These are phyloP conservation scores for Calycina herbarum DNA, from an alignment of 2,329 filamentous ascomycete species.

Conservation along the genomic window DNA sequence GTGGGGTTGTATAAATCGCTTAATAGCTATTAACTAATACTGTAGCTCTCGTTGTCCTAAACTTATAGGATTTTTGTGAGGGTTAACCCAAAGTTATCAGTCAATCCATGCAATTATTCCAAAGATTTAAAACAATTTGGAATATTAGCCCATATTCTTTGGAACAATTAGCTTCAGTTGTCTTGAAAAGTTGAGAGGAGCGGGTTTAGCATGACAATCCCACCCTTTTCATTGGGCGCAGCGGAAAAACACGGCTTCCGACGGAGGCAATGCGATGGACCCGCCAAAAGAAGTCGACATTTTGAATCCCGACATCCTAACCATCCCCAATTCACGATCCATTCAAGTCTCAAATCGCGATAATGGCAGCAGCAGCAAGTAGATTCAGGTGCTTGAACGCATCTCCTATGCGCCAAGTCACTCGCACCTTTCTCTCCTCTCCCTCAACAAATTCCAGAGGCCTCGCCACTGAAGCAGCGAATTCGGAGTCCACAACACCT, in stretches of 20 bases:
- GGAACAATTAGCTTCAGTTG: too few relatives aligned
- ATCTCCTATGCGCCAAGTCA: slow-evolving; percentile 30
- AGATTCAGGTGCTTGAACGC: slow-evolving; percentile 35
- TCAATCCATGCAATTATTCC: too few relatives aligned
- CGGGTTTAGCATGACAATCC: background rate
- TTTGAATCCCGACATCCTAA: background rate
- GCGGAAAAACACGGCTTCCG: slow-evolving; percentile 4
- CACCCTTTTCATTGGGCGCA: background rate
- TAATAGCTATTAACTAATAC: too few relatives aligned
- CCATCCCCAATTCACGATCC: background rate
- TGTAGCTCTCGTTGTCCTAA: too few relatives aligned
- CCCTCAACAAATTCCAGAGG: slow-evolving; percentile 26
- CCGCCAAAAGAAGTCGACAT: background rate
- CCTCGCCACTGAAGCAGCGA: slow-evolving; percentile 33
- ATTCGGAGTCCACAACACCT: slow-evolving; percentile 20
- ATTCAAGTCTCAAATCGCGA: background rate
- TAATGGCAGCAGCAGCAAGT: slow-evolving; percentile 33
- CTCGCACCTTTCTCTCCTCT: slow-evolving; percentile 24
- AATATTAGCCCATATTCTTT: too few relatives aligned
- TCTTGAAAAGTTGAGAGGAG: background rate
- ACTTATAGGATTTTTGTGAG: too few relatives aligned
- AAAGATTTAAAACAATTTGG: too few relatives aligned
- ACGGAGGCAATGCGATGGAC: background rate
- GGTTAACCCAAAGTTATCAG: too few relatives aligned
- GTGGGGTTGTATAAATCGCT: too few relatives aligned